Evolutionary conservation across 2,329 filamentous ascomycete genomes (phyloP).

Genomic region (Aspergillus ochraceus): DNA sequence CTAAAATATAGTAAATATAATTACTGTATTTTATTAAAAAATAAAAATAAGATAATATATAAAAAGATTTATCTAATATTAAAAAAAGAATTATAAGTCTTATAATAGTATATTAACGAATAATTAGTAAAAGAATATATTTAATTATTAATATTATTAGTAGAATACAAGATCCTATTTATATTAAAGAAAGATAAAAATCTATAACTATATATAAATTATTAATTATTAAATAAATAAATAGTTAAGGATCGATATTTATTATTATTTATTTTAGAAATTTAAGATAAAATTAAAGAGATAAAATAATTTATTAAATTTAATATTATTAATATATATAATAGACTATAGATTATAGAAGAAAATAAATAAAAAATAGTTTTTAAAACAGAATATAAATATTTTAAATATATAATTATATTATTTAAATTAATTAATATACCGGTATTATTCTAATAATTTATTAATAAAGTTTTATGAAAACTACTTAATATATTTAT

Average conservation of each 20-base stretch:
- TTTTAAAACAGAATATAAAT: too few relatives aligned
- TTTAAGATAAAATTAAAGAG: too few relatives aligned
- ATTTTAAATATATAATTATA: neutral
- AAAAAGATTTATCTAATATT: neutral
- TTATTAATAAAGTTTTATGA: neutral
- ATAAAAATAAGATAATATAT: neutral
- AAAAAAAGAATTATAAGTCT: neutral
- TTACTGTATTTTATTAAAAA: neutral
- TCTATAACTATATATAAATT: too few relatives aligned
- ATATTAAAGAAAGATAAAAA: conserved; percentile 1
- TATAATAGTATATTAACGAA: too few relatives aligned
- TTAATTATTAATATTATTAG: neutral
- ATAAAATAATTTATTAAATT: neutral
- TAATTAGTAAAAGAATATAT: neutral
- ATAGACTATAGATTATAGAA: neutral
- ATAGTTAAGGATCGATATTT: too few relatives aligned
- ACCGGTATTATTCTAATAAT: neutral
- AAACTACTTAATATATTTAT: neutral
- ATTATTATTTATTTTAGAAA: neutral
- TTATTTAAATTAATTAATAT: rapidly evolving
- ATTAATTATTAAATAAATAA: too few relatives aligned
- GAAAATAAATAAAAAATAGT: conserved; percentile 11
- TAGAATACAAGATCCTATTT: conserved; percentile 3
- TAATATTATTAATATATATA: neutral
- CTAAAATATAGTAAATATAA: neutral